Evolutionary conservation across 352 stramenopile species (phyloP), one percentile per base, ranked within the genome.

Genomic region (Phytophthora boehmeriae): DNA sequence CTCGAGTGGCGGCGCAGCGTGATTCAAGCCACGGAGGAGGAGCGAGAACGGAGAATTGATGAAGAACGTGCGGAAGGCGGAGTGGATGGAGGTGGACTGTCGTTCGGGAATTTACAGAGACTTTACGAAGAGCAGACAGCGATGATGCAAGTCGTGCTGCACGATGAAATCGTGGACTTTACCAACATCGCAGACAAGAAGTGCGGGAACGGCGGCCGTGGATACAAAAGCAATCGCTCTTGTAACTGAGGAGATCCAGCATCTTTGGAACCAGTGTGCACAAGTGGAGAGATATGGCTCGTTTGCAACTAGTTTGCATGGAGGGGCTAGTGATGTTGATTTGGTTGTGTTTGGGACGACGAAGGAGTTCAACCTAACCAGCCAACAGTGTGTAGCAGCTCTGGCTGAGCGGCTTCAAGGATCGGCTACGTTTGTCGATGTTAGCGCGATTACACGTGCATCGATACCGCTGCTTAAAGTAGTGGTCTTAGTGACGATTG

Each of bases 381-480:
- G 72, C 50, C 80, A 92, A 46, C 66, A 88, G 19, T 91, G 81
- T 38, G 82, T 93, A 9, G 41, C 66, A 16, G 44, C 61, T 19
- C 36, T 76, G 23, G 68, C 68, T 14, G 68, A 69, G 5, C 68
- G 71, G 54, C 51, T 76, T 5, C 68, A 36, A 28, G 55, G 54
- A 14, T 22, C 71, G 4, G 38, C 58, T 48, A 45, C 61, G 0
- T 85, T 83, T 56, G 54, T 80, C 1, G 76, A 83, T 16, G 82
- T 94, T n/a, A 90, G 79, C 20, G 78, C 85, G 0, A 86, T 95
- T 17, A 88, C 82, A 0, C 76, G 79, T 19, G 86, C 86, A 0
- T 82, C 80, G 0, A 85, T 95, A 9, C 86, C 86, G n/a, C 59
- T 95, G 0, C 61, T 95, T 20, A 95, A 95, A 68, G 83, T 88